Base-by-base conservation (phyloP, 495 filamentous ascomycete species). In the Aspergillus olivimuriae region DNA sequence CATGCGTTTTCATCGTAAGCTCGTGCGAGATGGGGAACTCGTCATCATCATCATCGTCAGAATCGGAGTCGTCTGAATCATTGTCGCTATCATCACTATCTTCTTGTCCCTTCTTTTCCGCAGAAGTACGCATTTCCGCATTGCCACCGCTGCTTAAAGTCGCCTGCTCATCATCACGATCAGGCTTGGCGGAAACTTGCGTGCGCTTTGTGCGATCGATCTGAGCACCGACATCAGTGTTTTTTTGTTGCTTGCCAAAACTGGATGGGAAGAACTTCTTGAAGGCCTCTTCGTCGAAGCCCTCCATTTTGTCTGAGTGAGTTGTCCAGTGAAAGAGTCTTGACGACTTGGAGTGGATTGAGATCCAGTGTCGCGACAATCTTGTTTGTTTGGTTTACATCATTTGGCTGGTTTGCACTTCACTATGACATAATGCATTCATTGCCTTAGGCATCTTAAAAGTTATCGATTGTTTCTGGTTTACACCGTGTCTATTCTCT, bases 21-120 rank as follows among this genome's bases (percentile, higher is more conserved):
- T 96, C 90, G 53, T 98, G 92, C 6, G 92, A 94, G 14, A 94
- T 82, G 3, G 92, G 92, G 46, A 86, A 96, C 48, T 92, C 88
- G 55, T 95, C 91, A 33, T 87, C 84, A 11, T 90, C 86, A 15
- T 80, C 75, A 30, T 77, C 69, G 22, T 74, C 71, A n/a, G 77
- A 67, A 35, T 65, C 69, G 31, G 76, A 74, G 43, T 73, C 77
- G 6, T 72, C 68, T 19, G 77, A 74, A 43, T 70, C 36, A 15
- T 51, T 51, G 34, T 73, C 65, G 42, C 69, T 72, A 26, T 67
- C 51, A 15, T 59, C 60, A 7, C 48, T 28, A 12, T 23, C 7
- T 11, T 60, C 39, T 17, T 69, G 55, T 11, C 34, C 46, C 17
- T 48, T 39, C 9, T 51, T 53, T 56, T 64, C 41, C 34, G 43